A percentile compares a stretch with the other conserved stretches of the same genome.
These are phyloP conservation scores for Trametes gibbosa DNA, from an alignment of 768 basidiomycete species.

Conservation along the genomic window DNA sequence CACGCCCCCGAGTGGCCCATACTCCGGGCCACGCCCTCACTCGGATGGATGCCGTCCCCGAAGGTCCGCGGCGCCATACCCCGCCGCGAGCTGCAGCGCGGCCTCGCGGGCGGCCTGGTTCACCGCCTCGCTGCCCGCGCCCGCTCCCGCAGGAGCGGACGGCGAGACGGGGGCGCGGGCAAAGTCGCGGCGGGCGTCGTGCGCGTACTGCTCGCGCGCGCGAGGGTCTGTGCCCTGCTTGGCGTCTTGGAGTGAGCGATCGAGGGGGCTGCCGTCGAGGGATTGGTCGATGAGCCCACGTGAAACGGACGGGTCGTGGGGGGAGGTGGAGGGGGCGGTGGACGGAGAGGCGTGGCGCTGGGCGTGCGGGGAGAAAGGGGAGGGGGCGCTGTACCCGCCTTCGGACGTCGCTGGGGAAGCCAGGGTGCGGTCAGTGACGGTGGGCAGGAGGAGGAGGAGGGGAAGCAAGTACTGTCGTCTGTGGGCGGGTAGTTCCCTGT, in stretches of 20 bases:
- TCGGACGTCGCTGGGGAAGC: conserved; percentile 25
- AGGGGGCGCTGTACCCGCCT: conserved; percentile 28
- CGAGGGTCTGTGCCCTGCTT: conserved; percentile 26
- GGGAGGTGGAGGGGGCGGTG: neutral
- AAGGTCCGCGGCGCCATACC: conserved; percentile 13
- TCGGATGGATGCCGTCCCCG: too few relatives aligned
- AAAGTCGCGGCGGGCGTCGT: conserved; percentile 27
- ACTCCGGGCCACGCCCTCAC: too few relatives aligned
- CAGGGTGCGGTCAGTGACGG: neutral
- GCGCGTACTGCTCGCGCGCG: conserved; percentile 22
- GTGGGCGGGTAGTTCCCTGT: conserved; percentile 27
- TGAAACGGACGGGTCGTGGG: too few relatives aligned
- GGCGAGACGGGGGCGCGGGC: neutral
- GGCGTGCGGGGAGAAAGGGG: conserved; percentile 14
- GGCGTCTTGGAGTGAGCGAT: conserved; percentile 25
- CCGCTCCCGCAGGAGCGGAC: too few relatives aligned
- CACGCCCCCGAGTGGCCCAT: too few relatives aligned
- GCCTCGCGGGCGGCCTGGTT: conserved; percentile 9
- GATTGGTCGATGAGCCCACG: conserved; percentile 30
- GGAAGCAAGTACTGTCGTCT: conserved; percentile 25
- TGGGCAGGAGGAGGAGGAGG: neutral
- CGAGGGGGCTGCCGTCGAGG: conserved; percentile 22
- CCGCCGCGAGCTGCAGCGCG: conserved; percentile 20
- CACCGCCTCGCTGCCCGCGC: too few relatives aligned
- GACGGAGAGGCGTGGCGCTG: conserved; percentile 15